phyloP scores from a whole-genome alignment of 2,329 filamentous ascomycete species.

The Ceratocystis diversiconidia region DNA sequence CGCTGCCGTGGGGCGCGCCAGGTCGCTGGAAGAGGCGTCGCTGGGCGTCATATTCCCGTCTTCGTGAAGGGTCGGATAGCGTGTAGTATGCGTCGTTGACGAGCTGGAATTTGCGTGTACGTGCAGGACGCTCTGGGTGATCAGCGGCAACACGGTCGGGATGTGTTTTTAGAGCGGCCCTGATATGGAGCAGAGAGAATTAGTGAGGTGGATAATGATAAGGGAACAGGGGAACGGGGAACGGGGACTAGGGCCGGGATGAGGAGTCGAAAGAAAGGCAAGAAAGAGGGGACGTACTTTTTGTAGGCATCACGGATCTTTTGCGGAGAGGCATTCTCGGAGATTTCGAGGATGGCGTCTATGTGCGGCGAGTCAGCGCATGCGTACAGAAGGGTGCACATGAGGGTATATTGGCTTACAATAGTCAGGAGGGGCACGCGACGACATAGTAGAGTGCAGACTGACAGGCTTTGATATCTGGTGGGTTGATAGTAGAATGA shows the following conservation, averaged over 20 bases:
- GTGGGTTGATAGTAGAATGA: neutral
- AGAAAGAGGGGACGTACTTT: conserved; percentile 36
- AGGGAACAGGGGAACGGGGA: neutral
- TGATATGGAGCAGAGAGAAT: conserved; percentile 25
- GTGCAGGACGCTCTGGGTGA: conserved; percentile 65
- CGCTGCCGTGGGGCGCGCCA: conserved; percentile 17
- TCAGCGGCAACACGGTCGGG: conserved; percentile 76
- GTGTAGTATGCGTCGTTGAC: conserved; percentile 92
- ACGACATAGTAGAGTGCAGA: conserved; percentile 8
- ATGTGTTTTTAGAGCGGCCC: conserved; percentile 80
- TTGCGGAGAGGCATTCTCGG: conserved; percentile 59
- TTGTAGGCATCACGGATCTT: conserved; percentile 95
- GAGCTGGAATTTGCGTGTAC: conserved; percentile 79
- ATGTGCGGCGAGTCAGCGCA: conserved; percentile 2
- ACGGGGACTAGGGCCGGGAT: neutral
- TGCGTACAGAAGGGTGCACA: neutral
- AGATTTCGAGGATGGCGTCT: conserved; percentile 63
- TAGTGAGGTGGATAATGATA: neutral
- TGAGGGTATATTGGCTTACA: neutral
- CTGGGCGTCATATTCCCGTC: conserved; percentile 72
- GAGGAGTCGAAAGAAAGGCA: neutral
- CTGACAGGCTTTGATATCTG: neutral
- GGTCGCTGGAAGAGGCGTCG: conserved; percentile 25
- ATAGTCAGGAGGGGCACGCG: conserved; percentile 15
- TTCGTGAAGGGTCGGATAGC: conserved; percentile 62